Percentiles rank a stretch among this genome's conserved stretches.
phyloP scores from a whole-genome alignment of 192 early-diverging fungal genomes.

The Dissophora ornata region DNA sequence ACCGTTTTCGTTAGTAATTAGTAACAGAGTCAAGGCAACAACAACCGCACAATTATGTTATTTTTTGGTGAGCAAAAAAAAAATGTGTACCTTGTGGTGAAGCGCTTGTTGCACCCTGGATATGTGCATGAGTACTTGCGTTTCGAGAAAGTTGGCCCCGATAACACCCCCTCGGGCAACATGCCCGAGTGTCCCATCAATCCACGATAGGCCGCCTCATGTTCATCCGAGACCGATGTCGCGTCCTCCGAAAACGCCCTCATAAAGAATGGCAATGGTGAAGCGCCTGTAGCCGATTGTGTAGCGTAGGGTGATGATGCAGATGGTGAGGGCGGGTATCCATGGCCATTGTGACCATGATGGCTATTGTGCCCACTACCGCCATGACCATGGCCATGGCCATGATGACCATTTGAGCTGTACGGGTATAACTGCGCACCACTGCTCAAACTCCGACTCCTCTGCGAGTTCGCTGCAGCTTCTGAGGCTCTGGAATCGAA shows the following conservation, averaged over 20 bases:
- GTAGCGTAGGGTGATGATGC: not conserved
- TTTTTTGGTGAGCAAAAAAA: conserved; percentile 2
- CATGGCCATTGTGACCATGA: too few relatives aligned
- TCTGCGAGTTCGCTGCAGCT: conserved; percentile 38
- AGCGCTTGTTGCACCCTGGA: conserved; percentile 77
- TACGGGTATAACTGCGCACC: conserved; percentile 46
- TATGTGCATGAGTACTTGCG: conserved; percentile 79
- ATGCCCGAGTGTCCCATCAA: conserved; percentile 19
- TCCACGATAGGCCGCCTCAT: conserved; percentile 27
- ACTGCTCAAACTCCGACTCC: conserved; percentile 45
- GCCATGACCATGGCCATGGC: too few relatives aligned
- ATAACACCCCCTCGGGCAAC: conserved; percentile 27
- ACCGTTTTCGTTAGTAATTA: too few relatives aligned
- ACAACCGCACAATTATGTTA: too few relatives aligned
- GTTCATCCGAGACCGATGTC: conserved; percentile 24
- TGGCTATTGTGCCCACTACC: too few relatives aligned
- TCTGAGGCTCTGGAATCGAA: conserved; percentile 24
- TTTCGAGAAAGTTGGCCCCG: conserved; percentile 56
- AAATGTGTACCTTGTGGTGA: conserved; percentile 76
- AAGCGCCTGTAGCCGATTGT: conserved; percentile 18
- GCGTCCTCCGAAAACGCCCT: conserved; percentile 39
- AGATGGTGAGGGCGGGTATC: conserved; percentile 17
- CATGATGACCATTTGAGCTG: not conserved
- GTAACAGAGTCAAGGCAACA: too few relatives aligned
- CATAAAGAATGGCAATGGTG: conserved; percentile 40